Base-by-base conservation (phyloP, 108 stramenopile genomes). In the Heterococcus sp. region DNA sequence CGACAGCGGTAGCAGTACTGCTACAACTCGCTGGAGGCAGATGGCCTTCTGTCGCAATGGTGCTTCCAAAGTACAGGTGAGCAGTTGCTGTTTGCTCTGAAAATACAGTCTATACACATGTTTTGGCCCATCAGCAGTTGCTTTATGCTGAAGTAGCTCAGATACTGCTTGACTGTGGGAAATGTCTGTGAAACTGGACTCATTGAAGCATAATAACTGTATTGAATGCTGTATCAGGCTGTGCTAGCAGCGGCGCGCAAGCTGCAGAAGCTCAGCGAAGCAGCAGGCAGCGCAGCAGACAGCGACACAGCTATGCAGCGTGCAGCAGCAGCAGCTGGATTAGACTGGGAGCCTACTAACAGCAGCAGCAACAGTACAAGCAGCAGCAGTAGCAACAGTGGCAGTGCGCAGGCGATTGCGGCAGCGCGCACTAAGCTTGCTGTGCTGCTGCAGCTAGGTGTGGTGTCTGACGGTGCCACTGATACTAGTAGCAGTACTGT, bases 231-330 rank as follows among this genome's bases (percentile, higher is more conserved):
- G 30, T 26, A 5, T 26, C 28, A n/a, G 36, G 66, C 35, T 21
- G 66, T 71, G 72, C 79, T 81, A 37, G 65, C 68, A 8, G 71
- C 38, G 1, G 79, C 71, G 1, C 58, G 72, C 21, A 81, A 81
- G 79, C 40, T 81, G 38, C n/a, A 38, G 39, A 63, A 46, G 28
- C 65, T 65, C 34, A 72, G 63, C 35, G 37, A 32, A 29, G 70
- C 2, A 4, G 77, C 63, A 29, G 69, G 40, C 34, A 66, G 72
- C 26, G 65, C n/a, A n/a, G n/a, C n/a, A n/a, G n/a, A n/a, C n/a
- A n/a, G 66, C 2, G 78, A 79, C 5, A 71, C 38, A 38, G 40
- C 65, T 36, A 79, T 79, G 78, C 69, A 64, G 72, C 72, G 72
- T 11, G 72, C 79, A 8, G 79, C 79, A 1, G 38, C 40, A 21